Percentiles rank a stretch among this genome's conserved stretches.
phyloP scores from a whole-genome alignment of 176 grass and related monocot genomes.

The Dactylis glomerata region DNA sequence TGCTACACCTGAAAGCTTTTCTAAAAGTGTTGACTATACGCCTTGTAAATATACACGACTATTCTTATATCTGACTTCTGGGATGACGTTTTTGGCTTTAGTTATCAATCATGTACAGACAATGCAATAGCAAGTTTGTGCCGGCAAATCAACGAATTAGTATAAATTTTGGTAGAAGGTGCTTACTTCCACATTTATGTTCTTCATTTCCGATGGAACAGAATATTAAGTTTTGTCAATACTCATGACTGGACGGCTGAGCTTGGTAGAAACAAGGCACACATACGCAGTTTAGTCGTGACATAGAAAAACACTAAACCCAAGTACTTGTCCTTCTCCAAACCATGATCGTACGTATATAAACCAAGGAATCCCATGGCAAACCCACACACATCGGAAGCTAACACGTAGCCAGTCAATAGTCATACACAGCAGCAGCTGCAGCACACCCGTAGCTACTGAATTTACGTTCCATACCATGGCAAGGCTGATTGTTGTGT shows the following conservation, averaged over 20 bases:
- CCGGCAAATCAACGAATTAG: neutral
- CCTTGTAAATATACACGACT: constrained; percentile 5
- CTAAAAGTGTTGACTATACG: neutral
- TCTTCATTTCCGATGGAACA: constrained; percentile 3
- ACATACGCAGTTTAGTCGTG: neutral
- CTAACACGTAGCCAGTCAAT: neutral
- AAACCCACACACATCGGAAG: neutral
- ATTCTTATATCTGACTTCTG: neutral
- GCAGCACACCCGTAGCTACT: neutral
- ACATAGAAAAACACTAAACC: neutral
- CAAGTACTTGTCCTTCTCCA: neutral
- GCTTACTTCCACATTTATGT: neutral
- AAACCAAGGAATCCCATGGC: neutral
- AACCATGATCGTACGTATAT: neutral
- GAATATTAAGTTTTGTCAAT: neutral
- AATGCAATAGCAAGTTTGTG: neutral
- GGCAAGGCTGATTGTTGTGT: constrained; percentile 19
- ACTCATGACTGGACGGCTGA: neutral
- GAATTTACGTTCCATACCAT: neutral
- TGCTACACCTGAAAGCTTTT: neutral
- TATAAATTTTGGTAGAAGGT: neutral
- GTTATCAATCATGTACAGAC: neutral
- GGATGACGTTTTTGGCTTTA: neutral
- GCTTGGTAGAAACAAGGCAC: constrained; percentile 13
- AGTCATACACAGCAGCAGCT: neutral